These are phyloP conservation scores for Wickerhamomyces bovis DNA, from an alignment of 805 yeast species.

Conservation along the genomic window DNA sequence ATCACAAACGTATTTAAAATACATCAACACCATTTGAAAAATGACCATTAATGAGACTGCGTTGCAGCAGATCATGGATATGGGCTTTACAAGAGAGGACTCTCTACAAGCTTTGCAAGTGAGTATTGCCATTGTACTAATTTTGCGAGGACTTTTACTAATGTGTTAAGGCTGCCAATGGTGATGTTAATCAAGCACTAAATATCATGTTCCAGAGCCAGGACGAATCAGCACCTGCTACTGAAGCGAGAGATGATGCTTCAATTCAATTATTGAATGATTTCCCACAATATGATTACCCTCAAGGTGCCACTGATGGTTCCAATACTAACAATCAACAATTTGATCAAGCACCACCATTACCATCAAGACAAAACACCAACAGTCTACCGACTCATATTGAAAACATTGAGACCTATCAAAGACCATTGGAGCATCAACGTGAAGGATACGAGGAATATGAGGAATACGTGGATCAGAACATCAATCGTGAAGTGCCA, in stretches of 20 bases:
- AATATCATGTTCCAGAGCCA: conserved; percentile 22
- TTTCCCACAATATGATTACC: neutral
- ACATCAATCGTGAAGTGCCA: neutral
- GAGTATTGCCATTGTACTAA: neutral
- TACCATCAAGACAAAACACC: neutral
- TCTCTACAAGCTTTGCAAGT: conserved; percentile 33
- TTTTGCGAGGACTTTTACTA: neutral
- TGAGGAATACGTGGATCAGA: neutral
- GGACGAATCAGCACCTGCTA: neutral
- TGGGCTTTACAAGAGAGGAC: conserved; percentile 36
- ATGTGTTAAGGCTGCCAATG: conserved; percentile 13
- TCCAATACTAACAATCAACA: neutral
- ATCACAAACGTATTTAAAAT: no score
- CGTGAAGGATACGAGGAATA: neutral
- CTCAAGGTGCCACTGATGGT: neutral
- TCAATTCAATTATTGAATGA: neutral
- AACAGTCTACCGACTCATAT: neutral
- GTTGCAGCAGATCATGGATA: conserved; percentile 20
- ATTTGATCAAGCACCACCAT: neutral
- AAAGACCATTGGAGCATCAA: neutral
- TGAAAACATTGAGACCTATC: neutral
- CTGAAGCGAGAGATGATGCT: neutral
- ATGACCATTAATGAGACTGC: conserved; percentile 6
- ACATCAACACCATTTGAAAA: neutral
- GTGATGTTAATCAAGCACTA: conserved; percentile 31